A percentile compares a stretch with the other conserved stretches of the same genome.
Conservation (phyloP, 2,329 filamentous ascomycete species). For the Fusarium scirpi region DNA sequence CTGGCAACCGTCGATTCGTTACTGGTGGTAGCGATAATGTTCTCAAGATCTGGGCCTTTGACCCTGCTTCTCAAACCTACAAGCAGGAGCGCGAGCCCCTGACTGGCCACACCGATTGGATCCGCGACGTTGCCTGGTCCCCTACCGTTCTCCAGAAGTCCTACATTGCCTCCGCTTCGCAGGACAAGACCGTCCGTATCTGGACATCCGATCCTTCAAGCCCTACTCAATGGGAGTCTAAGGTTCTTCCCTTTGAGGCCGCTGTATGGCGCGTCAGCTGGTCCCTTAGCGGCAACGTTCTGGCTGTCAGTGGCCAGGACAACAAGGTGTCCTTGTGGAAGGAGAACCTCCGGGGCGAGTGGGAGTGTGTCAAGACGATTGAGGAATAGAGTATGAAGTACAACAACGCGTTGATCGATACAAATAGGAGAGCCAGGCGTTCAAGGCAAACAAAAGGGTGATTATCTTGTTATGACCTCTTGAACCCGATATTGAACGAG, state of each 20-base stretch:
- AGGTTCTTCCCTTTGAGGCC: slow-evolving; percentile 87
- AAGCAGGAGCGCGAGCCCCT: slow-evolving; percentile 74
- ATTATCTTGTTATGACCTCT: slow-evolving; percentile 43
- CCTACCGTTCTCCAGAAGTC: slow-evolving; percentile 94
- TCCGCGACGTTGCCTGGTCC: slow-evolving; percentile 96
- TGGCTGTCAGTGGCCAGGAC: slow-evolving; percentile 92
- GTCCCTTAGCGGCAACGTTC: slow-evolving; percentile 95
- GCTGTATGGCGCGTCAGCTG: slow-evolving; percentile 97
- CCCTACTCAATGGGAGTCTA: slow-evolving; percentile 82
- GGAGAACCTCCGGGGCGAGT: slow-evolving; percentile 95
- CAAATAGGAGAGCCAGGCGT: slow-evolving; percentile 52
- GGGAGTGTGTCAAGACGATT: slow-evolving; percentile 97
- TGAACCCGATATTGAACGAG: slow-evolving; percentile 29
- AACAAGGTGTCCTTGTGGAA: slow-evolving; percentile 99
- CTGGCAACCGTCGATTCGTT: slow-evolving; percentile 83
- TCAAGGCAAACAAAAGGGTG: slow-evolving; percentile 49
- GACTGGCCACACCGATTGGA: slow-evolving; percentile 92
- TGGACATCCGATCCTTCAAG: slow-evolving; percentile 81
- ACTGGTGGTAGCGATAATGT: slow-evolving; percentile 95
- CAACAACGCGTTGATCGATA: slow-evolving; percentile 75
- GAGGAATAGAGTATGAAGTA: slow-evolving; percentile 79
- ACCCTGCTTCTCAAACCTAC: slow-evolving; percentile 70
- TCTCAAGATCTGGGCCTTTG: slow-evolving; percentile 93
- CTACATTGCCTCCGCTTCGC: slow-evolving; percentile 94
- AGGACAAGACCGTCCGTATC: slow-evolving; percentile 97